Evolutionary conservation across 805 yeast genomes (phyloP), one percentile per base, ranked within the genome.

Genomic region (Yarrowia bubula): DNA sequence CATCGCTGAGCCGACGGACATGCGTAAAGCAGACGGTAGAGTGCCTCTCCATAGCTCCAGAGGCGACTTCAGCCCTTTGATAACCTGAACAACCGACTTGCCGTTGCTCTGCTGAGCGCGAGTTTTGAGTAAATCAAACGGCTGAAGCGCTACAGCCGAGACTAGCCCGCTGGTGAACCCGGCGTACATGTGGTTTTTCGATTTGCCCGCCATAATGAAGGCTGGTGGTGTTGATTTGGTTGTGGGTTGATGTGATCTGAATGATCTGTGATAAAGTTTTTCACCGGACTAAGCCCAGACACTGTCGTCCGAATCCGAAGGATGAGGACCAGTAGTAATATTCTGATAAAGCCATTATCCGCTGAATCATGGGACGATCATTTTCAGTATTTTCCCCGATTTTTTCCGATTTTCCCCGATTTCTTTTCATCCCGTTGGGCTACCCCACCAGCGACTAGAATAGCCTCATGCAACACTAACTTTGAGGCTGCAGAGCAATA

Each of bases 21-120:
- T 93, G 67, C 99, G 80, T 31, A 93, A 71, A 0, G 96, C 92
- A 18, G 97, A 90, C 0, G 99, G 97, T 42, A 92, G 71, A 0
- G 97, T 93, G 0, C 99, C 99, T 65, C 97, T 81, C 99, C 99
- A 95, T 43, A 92, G 78, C 61, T 86, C 85, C 55, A 73, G 15
- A 4, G 72, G 66, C 1, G 69, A 61, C 13, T 41, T 43, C n/a
- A 70, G 44, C 35, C 64, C 72, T 68, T 66, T 67, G 18, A 75
- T 18, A 10, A 71, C 68, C 10, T 68, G 46, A 31, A 68, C 41
- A n/a, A 74, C 14, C 9, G 74, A 66, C 31, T 68, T 57, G 17
- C 67, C 68, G n/a, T 69, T 67, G 6, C 70, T 44, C 72, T 88
- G 93, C 77, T 91, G 98, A 8, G 91, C 79, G 68, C 98, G 76